Evolutionary conservation across 2,329 filamentous ascomycete genomes (phyloP), one percentile per base, ranked within the genome.

Genomic region (Beauveria caledonica): DNA sequence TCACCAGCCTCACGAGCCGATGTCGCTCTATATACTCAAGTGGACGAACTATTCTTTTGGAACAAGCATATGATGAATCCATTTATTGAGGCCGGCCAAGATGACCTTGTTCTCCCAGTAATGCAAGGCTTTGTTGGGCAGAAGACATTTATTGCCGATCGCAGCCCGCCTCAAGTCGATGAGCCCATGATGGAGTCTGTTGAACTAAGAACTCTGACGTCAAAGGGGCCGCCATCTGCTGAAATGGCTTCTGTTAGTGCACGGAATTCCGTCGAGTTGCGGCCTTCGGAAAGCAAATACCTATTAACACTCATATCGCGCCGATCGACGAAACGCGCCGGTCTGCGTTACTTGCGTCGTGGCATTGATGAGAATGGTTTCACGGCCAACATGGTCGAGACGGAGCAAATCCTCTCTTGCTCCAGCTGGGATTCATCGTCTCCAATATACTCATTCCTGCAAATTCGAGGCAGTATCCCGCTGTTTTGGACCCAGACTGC

Each of bases 81-180:
- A 0, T 92, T 99, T 63, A 82, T 91, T 52, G 82, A 89, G 19
- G 80, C 82, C n/a, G 86, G 88, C 0, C 84, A 90, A 23, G 84
- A 91, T 66, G 77, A 79, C 0, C 81, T 96, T 58, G 80, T 88
- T 1, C 75, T 97, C 23, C 94, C 94, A 2, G 67, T 99, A 3
- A 89, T 99, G 74, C 94, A 97, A 73, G 94, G 94, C 0, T 99
- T 97, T 66, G 85, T 99, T 21, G 93, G 93, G 1, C 94, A 97
- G 73, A 80, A 85, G 63, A 79, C 86, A 2, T 97, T 99, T 70
- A 82, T 86, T 9, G 84, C 92, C 25, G 87, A 91, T 66, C 78
- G 75, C 64, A 69, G 84, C 25, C 84, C 84, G 3, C 78, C 81
- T 1, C 83, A 84, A 66, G 67, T 75, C 13, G 82, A 86, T 57